Evolutionary conservation across 495 filamentous ascomycete genomes (phyloP).

Genomic region (Penicillium nucicola): DNA sequence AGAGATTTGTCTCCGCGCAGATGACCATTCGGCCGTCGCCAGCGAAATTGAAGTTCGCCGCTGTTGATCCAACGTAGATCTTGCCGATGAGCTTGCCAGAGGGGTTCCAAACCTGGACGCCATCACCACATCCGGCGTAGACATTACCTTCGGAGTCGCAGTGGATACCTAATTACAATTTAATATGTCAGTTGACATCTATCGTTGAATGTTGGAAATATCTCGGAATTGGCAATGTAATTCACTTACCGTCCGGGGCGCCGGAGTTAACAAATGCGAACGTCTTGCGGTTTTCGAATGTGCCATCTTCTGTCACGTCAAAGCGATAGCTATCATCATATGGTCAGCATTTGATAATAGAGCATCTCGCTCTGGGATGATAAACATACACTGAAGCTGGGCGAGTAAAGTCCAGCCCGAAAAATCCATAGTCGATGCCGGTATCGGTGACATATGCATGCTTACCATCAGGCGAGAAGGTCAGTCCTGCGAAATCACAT

Average conservation of each 20-base stretch:
- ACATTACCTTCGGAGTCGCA: conserved; percentile 43
- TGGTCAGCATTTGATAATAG: not conserved
- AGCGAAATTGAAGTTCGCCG: conserved; percentile 58
- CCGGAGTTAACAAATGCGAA: conserved; percentile 22
- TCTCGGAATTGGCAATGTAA: not conserved
- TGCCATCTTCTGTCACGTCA: conserved; percentile 17
- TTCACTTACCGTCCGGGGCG: conserved; percentile 33
- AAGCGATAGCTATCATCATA: conserved; percentile 16
- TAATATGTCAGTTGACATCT: not conserved
- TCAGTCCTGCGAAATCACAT: conserved; percentile 28
- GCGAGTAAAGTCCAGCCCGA: conserved; percentile 14
- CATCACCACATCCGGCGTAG: conserved; percentile 44
- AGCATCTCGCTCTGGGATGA: not conserved
- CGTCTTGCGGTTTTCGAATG: conserved; percentile 18
- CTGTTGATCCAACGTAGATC: conserved; percentile 38
- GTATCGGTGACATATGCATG: conserved; percentile 45
- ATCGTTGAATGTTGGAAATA: not conserved
- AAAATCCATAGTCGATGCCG: conserved; percentile 23
- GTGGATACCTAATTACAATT: conserved; percentile 30
- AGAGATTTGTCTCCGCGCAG: conserved; percentile 46
- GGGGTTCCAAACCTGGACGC: conserved; percentile 41
- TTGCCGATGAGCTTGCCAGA: conserved; percentile 46
- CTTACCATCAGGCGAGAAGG: conserved; percentile 39
- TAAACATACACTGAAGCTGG: conserved; percentile 20
- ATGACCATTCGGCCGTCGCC: conserved; percentile 52